phyloP scores from a whole-genome alignment of 805 yeast species.

The Yamadazyma kitorensis region DNA sequence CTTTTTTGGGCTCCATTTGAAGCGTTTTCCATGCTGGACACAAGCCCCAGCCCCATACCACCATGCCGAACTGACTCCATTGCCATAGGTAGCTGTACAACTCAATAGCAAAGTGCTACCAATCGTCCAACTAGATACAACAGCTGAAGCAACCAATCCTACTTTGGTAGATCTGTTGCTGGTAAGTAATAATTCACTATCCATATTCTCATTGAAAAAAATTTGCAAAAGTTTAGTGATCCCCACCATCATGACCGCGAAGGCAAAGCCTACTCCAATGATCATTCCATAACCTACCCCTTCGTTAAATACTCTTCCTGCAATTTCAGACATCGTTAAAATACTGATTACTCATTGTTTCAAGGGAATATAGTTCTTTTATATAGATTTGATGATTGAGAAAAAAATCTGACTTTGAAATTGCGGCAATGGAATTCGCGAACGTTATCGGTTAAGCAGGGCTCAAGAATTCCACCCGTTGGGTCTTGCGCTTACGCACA shows the following conservation, averaged over 20 bases:
- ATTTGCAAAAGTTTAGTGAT: constrained; percentile 30
- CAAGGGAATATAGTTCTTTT: too few species aligned
- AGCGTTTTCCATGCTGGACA: constrained; percentile 37
- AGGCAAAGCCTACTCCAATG: constrained; percentile 43
- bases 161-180: constrained; percentile 41
- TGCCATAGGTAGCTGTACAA: constrained; percentile 10
- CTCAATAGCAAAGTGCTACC: constrained; percentile 36
- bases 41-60: constrained; percentile 38
- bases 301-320: constrained; percentile 12
- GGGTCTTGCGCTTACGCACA: too few species aligned
- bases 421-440: too few species aligned
- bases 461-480: too few species aligned
- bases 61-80: constrained; percentile 34
- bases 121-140: constrained; percentile 47
- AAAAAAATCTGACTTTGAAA: too few species aligned
- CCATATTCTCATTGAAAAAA: constrained; percentile 38
- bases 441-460: too few species aligned
- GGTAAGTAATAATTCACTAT: constrained; percentile 43
- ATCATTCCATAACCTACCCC: constrained; percentile 40
- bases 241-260: constrained; percentile 36
- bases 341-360: too few species aligned
- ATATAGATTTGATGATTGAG: too few species aligned
- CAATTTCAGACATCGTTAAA: constrained; percentile 3
- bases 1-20: too few species aligned
- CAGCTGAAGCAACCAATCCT: constrained; percentile 40